Percentiles rank a stretch among this genome's conserved stretches.
These are phyloP conservation scores for Marchantia paleacea DNA, from an alignment of 225 moss, liverwort and hornwort species.

Conservation along the genomic window DNA sequence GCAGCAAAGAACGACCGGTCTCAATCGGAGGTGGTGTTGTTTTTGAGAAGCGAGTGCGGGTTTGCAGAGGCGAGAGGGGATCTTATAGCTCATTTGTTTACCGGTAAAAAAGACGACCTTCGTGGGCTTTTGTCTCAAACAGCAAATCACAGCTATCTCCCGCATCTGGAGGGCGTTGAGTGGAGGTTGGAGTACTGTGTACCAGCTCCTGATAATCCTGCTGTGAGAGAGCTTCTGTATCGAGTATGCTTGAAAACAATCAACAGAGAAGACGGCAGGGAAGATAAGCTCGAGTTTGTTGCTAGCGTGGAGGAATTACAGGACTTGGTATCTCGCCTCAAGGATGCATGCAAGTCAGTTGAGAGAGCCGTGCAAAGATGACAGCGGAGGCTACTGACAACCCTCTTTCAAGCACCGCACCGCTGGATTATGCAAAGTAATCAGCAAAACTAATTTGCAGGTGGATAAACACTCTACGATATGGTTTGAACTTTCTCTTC, in stretches of 20 bases:
- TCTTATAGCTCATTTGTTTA: conserved; percentile 43
- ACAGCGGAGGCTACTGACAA: not conserved
- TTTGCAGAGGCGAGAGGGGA: conserved; percentile 48
- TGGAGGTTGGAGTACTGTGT: conserved; percentile 72
- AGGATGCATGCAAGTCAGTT: conserved; percentile 83
- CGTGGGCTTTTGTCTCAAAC: conserved; percentile 43
- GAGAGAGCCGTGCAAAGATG: conserved; percentile 48
- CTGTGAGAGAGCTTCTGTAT: conserved; percentile 62
- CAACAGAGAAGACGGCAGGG: conserved; percentile 37
- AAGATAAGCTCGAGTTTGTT: conserved; percentile 51
- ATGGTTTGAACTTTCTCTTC: not conserved
- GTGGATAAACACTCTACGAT: not conserved
- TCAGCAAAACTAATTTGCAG: not conserved
- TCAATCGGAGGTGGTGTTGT: conserved; percentile 38
- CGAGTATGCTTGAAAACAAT: conserved; percentile 60
- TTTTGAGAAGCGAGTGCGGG: conserved; percentile 54
- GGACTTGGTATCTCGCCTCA: conserved; percentile 58
- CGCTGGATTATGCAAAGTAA: not conserved
- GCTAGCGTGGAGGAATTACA: conserved; percentile 81
- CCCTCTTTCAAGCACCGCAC: not conserved
- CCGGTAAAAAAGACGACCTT: conserved; percentile 57
- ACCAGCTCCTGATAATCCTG: conserved; percentile 40
- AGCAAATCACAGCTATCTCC: conserved; percentile 50
- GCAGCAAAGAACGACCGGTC: conserved; percentile 64
- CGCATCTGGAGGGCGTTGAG: conserved; percentile 53